Conservation (phyloP, 768 basidiomycete genomes). For the Leccinum truebloodii region DNA sequence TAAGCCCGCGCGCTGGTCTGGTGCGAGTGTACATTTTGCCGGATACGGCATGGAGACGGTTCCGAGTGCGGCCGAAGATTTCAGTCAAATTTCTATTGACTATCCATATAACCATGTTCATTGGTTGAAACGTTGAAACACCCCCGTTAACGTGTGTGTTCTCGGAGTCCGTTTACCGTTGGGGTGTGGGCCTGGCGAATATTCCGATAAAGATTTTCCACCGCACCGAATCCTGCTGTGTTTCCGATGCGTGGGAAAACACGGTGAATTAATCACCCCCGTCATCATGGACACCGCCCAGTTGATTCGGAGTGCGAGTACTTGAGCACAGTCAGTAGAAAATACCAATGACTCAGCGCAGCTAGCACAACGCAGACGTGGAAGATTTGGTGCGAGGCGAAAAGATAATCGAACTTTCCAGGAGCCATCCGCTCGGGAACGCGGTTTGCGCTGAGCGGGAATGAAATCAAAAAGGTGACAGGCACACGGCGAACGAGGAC, state of each 20-base stretch:
- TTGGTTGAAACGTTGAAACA: slow-evolving; percentile 21
- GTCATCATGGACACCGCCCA: slow-evolving; percentile 19
- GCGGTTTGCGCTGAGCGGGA: slow-evolving; percentile 70
- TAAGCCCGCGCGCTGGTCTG: slow-evolving; percentile 21
- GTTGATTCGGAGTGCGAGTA: slow-evolving; percentile 49
- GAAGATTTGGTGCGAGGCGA: slow-evolving; percentile 89
- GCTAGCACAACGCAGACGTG: slow-evolving; percentile 78
- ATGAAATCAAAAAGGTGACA: slow-evolving; percentile 31
- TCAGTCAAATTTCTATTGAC: slow-evolving; percentile 28
- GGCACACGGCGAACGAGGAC: slow-evolving; percentile 31
- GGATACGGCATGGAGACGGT: slow-evolving; percentile 19
- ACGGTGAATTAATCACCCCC: slow-evolving; percentile 27
- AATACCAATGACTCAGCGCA: slow-evolving; percentile 64
- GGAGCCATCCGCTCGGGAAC: slow-evolving; percentile 76
- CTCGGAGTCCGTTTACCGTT: slow-evolving; percentile 28
- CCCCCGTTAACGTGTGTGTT: slow-evolving; percentile 31
- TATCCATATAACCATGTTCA: slow-evolving; percentile 34
- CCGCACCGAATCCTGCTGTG: slow-evolving; percentile 14
- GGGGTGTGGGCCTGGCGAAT: slow-evolving; percentile 21
- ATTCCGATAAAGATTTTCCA: slow-evolving; percentile 25
- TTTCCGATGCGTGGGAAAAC: slow-evolving; percentile 24
- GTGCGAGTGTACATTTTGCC: slow-evolving; percentile 12
- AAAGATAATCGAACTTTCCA: slow-evolving; percentile 77
- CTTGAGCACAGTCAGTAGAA: slow-evolving; percentile 55
- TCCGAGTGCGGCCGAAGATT: slow-evolving; percentile 22